Base-by-base conservation (phyloP, 2,329 filamentous ascomycete species). In the Ceratocystis smalleyi region DNA sequence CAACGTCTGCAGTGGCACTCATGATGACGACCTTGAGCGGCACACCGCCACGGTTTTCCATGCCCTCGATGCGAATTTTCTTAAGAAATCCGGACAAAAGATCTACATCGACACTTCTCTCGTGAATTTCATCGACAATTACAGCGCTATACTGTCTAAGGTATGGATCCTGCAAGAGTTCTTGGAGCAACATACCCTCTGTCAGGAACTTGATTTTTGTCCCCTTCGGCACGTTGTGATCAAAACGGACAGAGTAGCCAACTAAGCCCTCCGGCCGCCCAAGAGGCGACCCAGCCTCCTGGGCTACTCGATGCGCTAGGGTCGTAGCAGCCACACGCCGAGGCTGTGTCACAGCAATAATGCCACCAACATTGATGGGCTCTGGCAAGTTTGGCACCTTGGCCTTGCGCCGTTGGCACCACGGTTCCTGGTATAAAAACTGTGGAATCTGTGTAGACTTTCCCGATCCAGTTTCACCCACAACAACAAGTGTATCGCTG, bases 381-480 rank as follows among this genome's bases (percentile, higher is more conserved):
- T 70, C 66, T 5, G 55, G 5, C 47, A 61, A n/a, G 22, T 32
- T 62, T 24, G 63, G 40, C 2, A 61, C 51, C 7, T n/a, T 24
- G 17, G 83, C 79, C 65, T 74, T 82, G 65, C 78, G 79, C 43
- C 79, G 81, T 63, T 77, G 79, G 73, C 91, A 96, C 91, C 91
- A 97, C 5, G 83, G 75, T 71, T 96, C 88, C 30, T 77, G 74
- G 57, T 87, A 82, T 6, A 99, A 77, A 68, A 96, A 96, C 71
- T 97, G 94, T 0, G 94, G 92, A 0, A 96, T 86, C 74, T 99
- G 94, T 0, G 94, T 99, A 77, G 89, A 95, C 76, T 99, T 99
- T 72, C 94, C 94, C 15, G 89, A 95, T 72, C 94, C 94, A 0
- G 94, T 99, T 74, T 97, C 92, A 76, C 92, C 92, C 1, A 94